Conservation (phyloP, 805 yeast species). For the Kodamaea nitidulidarum region DNA sequence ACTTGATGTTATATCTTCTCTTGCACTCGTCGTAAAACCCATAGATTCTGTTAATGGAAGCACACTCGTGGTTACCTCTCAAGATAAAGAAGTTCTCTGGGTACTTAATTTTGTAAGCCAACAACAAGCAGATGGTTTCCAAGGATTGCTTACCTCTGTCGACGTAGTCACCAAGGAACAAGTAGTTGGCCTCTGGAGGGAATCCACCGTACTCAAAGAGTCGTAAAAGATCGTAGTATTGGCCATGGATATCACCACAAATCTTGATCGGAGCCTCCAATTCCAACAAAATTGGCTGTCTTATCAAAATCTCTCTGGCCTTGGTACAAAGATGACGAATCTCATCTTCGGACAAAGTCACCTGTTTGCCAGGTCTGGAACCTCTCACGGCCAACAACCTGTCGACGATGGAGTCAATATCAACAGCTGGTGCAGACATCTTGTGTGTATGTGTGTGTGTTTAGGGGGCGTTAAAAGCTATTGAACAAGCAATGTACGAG, state of each 20-base stretch:
- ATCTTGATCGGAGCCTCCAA: constrained; percentile 96
- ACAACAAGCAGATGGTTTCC: constrained; percentile 89
- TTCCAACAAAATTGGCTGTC: constrained; percentile 93
- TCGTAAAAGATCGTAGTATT: constrained; percentile 91
- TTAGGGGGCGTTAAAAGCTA: constrained; percentile 2
- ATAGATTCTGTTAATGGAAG: constrained; percentile 94
- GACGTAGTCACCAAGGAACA: constrained; percentile 94
- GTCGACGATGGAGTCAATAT: constrained; percentile 94
- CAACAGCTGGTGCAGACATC: constrained; percentile 25
- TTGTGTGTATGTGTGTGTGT: background rate
- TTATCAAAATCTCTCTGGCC: constrained; percentile 96
- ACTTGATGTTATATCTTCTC: constrained; percentile 95
- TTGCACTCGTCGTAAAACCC: constrained; percentile 99
- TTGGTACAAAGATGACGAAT: constrained; percentile 93
- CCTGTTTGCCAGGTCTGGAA: constrained; percentile 97
- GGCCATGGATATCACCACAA: constrained; percentile 99
- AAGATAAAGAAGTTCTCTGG: constrained; percentile 96
- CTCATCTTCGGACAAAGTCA: constrained; percentile 87
- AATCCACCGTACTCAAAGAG: constrained; percentile 97
- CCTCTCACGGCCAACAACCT: constrained; percentile 96
- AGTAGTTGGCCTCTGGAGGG: constrained; percentile 97
- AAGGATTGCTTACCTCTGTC: constrained; percentile 98
- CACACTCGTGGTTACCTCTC: constrained; percentile 98
- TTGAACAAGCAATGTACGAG: constrained; percentile 1
- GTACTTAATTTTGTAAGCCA: constrained; percentile 95